Conservation (phyloP, 163 green algal species). For the Scenedesmus sp. region DNA sequence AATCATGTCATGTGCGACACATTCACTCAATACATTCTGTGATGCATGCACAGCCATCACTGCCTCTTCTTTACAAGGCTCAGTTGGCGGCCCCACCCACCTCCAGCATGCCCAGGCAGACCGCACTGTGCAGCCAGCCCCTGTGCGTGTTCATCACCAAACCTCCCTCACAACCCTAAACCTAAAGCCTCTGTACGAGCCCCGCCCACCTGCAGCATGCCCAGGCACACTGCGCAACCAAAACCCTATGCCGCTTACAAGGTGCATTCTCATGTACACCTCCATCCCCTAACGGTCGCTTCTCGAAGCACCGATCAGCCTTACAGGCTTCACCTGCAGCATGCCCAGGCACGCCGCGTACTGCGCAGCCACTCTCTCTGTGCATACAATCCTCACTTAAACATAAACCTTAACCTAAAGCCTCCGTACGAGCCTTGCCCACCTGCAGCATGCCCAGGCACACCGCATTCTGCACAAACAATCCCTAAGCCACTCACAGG, state of each 20-base stretch:
- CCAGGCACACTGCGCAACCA: too few relatives aligned
- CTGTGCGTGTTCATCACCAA: neutral
- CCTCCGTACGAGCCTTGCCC: neutral
- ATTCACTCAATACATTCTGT: too few relatives aligned
- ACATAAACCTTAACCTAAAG: neutral
- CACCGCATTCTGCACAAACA: neutral
- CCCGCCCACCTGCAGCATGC: conserved; percentile 61
- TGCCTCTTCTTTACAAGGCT: too few relatives aligned
- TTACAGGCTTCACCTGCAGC: too few relatives aligned
- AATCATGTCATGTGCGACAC: neutral
- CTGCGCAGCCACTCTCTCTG: too few relatives aligned
- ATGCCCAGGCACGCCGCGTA: too few relatives aligned
- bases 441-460: conserved; percentile 46
- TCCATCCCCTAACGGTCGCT: too few relatives aligned
- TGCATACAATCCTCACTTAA: neutral
- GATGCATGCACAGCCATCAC: too few relatives aligned
- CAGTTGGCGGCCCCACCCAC: too few relatives aligned
- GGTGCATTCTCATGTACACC: too few relatives aligned
- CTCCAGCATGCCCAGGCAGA: neutral
- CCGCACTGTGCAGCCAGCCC: neutral
- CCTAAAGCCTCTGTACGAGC: neutral
- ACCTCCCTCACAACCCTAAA: neutral
- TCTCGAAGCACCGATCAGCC: too few relatives aligned
- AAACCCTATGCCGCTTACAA: too few relatives aligned
- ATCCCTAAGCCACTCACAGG: neutral